Evolutionary conservation across 208 protist species (phyloP).

Genomic region (Trypanosoma brucei): DNA sequence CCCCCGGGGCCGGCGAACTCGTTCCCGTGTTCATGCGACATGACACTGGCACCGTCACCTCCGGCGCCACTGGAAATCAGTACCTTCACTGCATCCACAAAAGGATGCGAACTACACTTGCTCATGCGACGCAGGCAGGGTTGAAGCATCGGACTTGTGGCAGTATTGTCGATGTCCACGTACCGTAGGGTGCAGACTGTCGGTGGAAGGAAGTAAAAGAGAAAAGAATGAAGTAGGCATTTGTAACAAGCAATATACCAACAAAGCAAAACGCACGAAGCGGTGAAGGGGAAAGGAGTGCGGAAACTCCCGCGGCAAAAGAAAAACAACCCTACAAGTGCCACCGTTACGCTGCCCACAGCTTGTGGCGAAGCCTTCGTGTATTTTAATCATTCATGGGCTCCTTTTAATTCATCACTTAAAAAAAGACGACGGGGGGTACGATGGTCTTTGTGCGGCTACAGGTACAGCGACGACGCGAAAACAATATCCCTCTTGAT

Average conservation of each 20-base stretch:
- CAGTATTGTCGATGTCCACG: not conserved
- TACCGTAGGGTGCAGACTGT: not conserved
- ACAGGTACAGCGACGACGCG: constrained; percentile 97
- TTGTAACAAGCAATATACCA: not conserved
- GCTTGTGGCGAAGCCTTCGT: too few relatives aligned
- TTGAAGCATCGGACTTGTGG: constrained; percentile 9
- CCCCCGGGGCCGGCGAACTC: constrained; percentile 89
- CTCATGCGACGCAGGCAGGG: not conserved
- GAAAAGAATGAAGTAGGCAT: not conserved
- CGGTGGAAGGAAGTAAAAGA: not conserved
- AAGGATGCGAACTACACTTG: constrained; percentile 26
- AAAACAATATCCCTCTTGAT: constrained; percentile 99
- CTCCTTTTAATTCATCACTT: too few relatives aligned
- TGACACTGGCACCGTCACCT: constrained; percentile 84
- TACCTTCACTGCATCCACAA: constrained; percentile 83
- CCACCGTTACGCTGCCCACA: too few relatives aligned
- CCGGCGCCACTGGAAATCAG: constrained; percentile 78
- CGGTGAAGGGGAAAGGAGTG: not conserved
- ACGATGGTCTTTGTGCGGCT: constrained; percentile 8
- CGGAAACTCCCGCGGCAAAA: not conserved
- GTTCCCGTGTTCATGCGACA: constrained; percentile 84
- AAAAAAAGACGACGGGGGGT: too few relatives aligned
- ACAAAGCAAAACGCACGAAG: not conserved
- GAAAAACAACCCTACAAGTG: too few relatives aligned
- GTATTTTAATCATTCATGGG: too few relatives aligned